Conservation (phyloP, 73 alveolate species). For the Durusdinium trenchii region DNA sequence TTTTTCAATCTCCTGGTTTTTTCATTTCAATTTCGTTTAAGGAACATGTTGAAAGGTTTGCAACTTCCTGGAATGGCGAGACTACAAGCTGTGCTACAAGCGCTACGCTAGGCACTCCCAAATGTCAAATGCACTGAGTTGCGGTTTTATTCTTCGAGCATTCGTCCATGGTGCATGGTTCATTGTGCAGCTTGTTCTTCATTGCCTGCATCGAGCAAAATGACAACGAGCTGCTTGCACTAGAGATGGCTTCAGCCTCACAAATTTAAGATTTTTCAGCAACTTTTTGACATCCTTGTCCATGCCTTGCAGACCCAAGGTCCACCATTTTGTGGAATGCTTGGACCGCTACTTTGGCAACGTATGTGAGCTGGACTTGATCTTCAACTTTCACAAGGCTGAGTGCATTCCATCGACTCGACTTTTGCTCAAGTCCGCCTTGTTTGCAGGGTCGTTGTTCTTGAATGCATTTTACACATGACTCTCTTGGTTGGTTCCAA, state of each 20-base stretch:
- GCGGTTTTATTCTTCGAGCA: neutral
- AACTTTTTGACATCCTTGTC: too few species aligned
- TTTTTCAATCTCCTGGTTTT: neutral
- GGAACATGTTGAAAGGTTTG: constrained; percentile 46
- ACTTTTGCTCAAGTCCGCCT: too few species aligned
- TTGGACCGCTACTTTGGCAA: constrained; percentile 99
- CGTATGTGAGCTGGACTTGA: constrained; percentile 99
- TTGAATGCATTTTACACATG: too few species aligned
- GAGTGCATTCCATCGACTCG: constrained; percentile 98
- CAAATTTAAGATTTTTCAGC: too few species aligned
- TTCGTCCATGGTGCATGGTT: neutral
- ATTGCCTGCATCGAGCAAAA: constrained; percentile 99
- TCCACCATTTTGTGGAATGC: constrained; percentile 99
- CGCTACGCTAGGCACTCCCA: constrained; percentile 98
- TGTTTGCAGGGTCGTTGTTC: too few species aligned
- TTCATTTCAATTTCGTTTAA: neutral
- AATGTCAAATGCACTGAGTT: too few species aligned
- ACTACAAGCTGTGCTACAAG: constrained; percentile 95
- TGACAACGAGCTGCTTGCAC: constrained; percentile 99
- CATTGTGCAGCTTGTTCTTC: constrained; percentile 97
- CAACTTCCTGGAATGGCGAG: constrained; percentile 96
- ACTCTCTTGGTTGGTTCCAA: too few species aligned
- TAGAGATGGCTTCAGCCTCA: constrained; percentile 96
- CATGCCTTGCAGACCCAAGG: too few species aligned
- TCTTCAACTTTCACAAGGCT: constrained; percentile 99